Percentiles rank a stretch among this genome's conserved stretches.
phyloP scores from a whole-genome alignment of 306 rosid genomes.

The Hylodesmum podocarpum region DNA sequence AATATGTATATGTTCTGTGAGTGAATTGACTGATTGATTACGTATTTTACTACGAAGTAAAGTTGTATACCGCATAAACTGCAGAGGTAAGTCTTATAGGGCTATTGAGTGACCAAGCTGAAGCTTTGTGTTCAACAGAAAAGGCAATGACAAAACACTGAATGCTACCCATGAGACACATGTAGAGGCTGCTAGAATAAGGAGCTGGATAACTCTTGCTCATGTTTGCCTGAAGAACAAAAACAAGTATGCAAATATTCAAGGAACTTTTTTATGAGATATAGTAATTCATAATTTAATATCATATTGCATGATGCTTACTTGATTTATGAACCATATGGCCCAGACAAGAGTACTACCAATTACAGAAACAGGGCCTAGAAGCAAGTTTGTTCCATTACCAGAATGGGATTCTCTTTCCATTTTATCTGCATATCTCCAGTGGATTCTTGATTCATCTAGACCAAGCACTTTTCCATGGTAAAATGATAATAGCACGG shows the following conservation, averaged over 20 bases:
- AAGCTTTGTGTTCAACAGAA: slow-evolving; percentile 33
- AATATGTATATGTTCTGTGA: too few relatives aligned
- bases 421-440: slow-evolving; percentile 56
- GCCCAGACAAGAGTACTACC: slow-evolving; percentile 56
- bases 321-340: slow-evolving; percentile 65
- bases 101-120: slow-evolving; percentile 62
- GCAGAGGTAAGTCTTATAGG: slow-evolving; percentile 47
- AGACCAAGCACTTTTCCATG: slow-evolving; percentile 52
- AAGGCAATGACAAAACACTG: slow-evolving; percentile 60
- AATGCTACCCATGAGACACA: slow-evolving; percentile 60
- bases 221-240: slow-evolving; percentile 55
- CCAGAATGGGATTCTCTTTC: slow-evolving; percentile 19
- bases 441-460: slow-evolving; percentile 56
- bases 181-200: slow-evolving; percentile 60
- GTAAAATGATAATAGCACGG: slow-evolving; percentile 73
- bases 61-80: slow-evolving; percentile 55
- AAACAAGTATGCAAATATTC: not conserved
- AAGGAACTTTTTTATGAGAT: not conserved
- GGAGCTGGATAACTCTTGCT: slow-evolving; percentile 64
- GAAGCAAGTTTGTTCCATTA: slow-evolving; percentile 23
- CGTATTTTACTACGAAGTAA: too few relatives aligned
- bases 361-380: slow-evolving; percentile 56
- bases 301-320: not conserved
- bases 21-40: too few relatives aligned
- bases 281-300: not conserved